Evolutionary conservation across 202 grass and related monocot species (phyloP).

Genomic region (Panicum virgatum): DNA sequence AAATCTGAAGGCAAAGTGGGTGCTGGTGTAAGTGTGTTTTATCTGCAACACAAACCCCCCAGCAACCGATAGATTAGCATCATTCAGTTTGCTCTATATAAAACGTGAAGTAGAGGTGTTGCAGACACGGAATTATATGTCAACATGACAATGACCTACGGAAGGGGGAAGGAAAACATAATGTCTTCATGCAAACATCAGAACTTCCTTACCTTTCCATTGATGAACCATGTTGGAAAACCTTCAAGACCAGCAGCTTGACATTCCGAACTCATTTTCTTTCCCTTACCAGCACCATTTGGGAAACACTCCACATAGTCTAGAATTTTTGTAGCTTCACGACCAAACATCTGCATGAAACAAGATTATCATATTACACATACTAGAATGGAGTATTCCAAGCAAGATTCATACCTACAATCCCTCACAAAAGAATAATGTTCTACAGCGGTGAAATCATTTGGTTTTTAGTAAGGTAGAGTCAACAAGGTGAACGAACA

Average conservation of each 20-base stretch:
- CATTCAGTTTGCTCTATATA: neutral
- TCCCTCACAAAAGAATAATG: neutral
- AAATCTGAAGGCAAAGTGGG: neutral
- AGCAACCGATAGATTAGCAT: neutral
- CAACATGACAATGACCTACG: neutral
- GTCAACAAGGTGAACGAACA: neutral
- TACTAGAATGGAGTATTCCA: neutral
- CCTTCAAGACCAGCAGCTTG: constrained; percentile 66
- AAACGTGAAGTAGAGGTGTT: neutral
- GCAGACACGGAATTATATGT: neutral
- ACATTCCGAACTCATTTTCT: constrained; percentile 76
- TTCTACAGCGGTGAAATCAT: neutral
- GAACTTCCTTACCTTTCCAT: constrained; percentile 59
- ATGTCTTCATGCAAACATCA: neutral
- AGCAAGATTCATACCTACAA: neutral
- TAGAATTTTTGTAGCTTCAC: constrained; percentile 76
- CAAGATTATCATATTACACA: constrained; percentile 1
- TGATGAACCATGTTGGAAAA: constrained; percentile 92
- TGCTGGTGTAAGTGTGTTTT: too few species aligned
- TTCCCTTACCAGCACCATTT: constrained; percentile 92
- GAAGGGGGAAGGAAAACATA: neutral
- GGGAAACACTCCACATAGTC: constrained; percentile 97
- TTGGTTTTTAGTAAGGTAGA: neutral
- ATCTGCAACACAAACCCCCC: neutral
- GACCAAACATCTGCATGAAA: constrained; percentile 80